A percentile compares a stretch with the other conserved stretches of the same genome.
Conservation (phyloP, 805 yeast genomes). For the Saccharomyces paradoxus region DNA sequence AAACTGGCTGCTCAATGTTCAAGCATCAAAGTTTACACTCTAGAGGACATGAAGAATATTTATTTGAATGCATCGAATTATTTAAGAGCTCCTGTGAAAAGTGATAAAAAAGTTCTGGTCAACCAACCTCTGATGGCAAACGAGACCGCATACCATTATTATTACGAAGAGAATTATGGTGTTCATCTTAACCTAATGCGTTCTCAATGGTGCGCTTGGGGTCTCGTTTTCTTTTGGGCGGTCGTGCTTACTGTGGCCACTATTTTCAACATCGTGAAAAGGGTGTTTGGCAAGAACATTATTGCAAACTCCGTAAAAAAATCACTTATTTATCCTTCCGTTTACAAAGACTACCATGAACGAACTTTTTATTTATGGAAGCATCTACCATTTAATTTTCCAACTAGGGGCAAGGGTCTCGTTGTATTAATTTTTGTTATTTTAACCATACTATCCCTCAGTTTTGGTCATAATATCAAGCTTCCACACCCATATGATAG, state of each 20-base stretch:
- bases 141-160: conserved; percentile 28
- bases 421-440: conserved; percentile 29
- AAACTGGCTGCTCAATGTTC: conserved; percentile 34
- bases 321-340: conserved; percentile 21
- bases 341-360: conserved; percentile 16
- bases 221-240: conserved; percentile 37
- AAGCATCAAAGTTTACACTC: conserved; percentile 18
- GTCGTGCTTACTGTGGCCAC: conserved; percentile 29
- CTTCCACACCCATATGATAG: conserved; percentile 34
- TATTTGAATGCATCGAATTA: conserved; percentile 32
- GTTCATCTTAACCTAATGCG: conserved; percentile 30
- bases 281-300: conserved; percentile 14
- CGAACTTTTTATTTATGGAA: conserved; percentile 16
- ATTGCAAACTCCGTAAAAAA: conserved; percentile 18
- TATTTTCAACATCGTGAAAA: conserved; percentile 22
- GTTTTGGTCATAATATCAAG: conserved; percentile 31
- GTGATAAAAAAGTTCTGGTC: conserved; percentile 20
- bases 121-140: conserved; percentile 31
- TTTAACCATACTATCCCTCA: conserved; percentile 26
- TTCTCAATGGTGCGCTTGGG: conserved; percentile 41
- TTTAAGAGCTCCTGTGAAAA: conserved; percentile 24
- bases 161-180: conserved; percentile 31
- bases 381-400: conserved; percentile 26
- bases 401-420: conserved; percentile 26
- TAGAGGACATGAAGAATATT: conserved; percentile 28